Conservation (phyloP, 768 basidiomycete genomes). For the Jaapia argillacea region DNA sequence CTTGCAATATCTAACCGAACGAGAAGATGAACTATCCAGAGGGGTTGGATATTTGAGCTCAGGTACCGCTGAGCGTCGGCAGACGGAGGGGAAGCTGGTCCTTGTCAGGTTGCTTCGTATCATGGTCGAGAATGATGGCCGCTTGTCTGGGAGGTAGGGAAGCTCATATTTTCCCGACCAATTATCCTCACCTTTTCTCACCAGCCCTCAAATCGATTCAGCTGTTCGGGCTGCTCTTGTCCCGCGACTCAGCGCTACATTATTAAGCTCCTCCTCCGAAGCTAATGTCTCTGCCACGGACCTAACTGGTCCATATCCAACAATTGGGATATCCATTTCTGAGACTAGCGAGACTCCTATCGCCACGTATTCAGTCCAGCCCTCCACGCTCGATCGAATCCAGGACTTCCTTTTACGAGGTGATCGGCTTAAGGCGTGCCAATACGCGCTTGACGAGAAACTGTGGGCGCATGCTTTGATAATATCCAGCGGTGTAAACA, state of each 20-base stretch:
- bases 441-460: slow-evolving; percentile 79
- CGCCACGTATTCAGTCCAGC: slow-evolving; percentile 45
- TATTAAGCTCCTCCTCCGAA: background rate
- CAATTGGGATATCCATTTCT: background rate
- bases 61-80: slow-evolving; percentile 40
- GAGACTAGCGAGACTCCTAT: slow-evolving; percentile 39
- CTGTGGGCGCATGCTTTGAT: slow-evolving; percentile 96
- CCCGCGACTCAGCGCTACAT: slow-evolving; percentile 31
- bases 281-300: background rate
- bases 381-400: slow-evolving; percentile 66
- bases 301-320: background rate
- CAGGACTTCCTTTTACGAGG: slow-evolving; percentile 75
- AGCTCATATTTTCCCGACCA: background rate
- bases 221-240: slow-evolving; percentile 69
- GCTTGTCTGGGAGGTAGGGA: slow-evolving; percentile 75
- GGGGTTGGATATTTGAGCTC: slow-evolving; percentile 62
- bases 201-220: slow-evolving; percentile 52
- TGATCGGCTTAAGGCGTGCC: slow-evolving; percentile 78
- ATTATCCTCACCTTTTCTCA: slow-evolving; percentile 3
- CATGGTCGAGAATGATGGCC: slow-evolving; percentile 86
- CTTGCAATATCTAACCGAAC: slow-evolving; percentile 63
- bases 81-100: slow-evolving; percentile 66
- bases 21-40: slow-evolving; percentile 66
- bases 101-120: slow-evolving; percentile 66
- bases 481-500: slow-evolving; percentile 87